These are phyloP conservation scores for Penicillium simplicissimum DNA, from an alignment of 495 filamentous ascomycete species.

Conservation along the genomic window DNA sequence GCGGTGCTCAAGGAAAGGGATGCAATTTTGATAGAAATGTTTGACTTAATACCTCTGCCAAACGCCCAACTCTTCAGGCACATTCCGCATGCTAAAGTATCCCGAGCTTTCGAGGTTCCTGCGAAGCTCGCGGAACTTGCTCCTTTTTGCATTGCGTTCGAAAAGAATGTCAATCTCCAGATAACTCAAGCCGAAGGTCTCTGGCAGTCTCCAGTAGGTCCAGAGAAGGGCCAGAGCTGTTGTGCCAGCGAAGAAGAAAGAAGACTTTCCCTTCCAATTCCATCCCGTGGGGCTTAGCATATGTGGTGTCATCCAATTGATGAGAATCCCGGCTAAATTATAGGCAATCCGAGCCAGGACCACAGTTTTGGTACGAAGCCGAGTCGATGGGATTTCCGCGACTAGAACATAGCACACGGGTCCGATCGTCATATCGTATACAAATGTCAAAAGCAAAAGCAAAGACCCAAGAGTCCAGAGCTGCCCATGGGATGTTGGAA, in stretches of 20 bases:
- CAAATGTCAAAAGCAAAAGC: neutral
- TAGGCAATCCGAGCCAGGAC: neutral
- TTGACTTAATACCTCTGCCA: neutral
- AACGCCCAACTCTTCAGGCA: neutral
- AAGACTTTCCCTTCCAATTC: neutral
- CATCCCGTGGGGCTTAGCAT: neutral
- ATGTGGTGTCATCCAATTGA: neutral
- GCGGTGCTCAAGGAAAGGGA: too few species aligned
- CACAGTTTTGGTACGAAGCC: neutral
- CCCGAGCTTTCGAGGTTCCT: neutral
- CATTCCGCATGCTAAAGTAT: neutral
- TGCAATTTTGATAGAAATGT: neutral
- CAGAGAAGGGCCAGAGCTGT: neutral
- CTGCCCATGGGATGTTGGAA: neutral
- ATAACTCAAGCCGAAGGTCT: neutral
- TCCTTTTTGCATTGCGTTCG: neutral
- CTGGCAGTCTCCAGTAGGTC: neutral
- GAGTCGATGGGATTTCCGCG: neutral
- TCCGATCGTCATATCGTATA: neutral
- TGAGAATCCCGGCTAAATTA: neutral
- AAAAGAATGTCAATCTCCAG: neutral
- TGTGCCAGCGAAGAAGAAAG: neutral
- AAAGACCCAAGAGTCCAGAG: neutral
- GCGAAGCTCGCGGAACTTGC: neutral
- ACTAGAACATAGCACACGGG: neutral